Evolutionary conservation across 1,284 basidiomycete genomes (phyloP), one percentile per base, ranked within the genome.

Genomic region (Cutaneotrichosporon cavernicola): DNA sequence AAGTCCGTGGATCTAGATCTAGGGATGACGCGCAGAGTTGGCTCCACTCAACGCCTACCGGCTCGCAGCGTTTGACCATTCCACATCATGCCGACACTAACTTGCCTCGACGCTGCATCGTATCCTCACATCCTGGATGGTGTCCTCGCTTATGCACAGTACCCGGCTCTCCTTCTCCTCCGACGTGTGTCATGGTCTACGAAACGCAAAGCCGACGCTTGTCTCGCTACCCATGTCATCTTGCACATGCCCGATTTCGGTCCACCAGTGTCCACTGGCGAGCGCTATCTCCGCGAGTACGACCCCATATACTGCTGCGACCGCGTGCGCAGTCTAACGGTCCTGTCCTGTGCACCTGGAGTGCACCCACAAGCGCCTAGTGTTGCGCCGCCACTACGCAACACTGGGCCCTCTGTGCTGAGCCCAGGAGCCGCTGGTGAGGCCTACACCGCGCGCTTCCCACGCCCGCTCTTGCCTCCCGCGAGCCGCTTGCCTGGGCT

Each of bases 221-320:
- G 46, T 32, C 60, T 56, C 3, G 65, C 65, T 26, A n/a, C 36
- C 32, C 40, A 21, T 49, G 60, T 66, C 21, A 38, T 38, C 26
- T 11, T 43, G n/a, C 59, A 34, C 30, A 53, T 53, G 51, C 51
- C 51, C 5, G 51, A 53, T 14, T 53, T 32, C 51, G 51, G 51
- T 1, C 51, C 51, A 5, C 51, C 51, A 3, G 51, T 53, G 4
- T n/a, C 30, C 4, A 53, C 11, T 6, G 31, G 31, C 13, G 51
- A 34, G 51, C 30, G 26, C 26, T 34, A 53, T 18, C 31, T 53
- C 31, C 31, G 30, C 31, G 51, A 53, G 18, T 53, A 31, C 18
- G 51, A 53, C 14, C 30, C 13, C 5, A 18, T 16, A 2, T 34
- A 31, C 51, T 53, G 51, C 31, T 31, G 30, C 14, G 51, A 53